Percentiles rank a stretch among this genome's conserved stretches.
These are phyloP conservation scores for Apiospora hydei DNA, from an alignment of 2,329 filamentous ascomycete genomes.

Conservation along the genomic window DNA sequence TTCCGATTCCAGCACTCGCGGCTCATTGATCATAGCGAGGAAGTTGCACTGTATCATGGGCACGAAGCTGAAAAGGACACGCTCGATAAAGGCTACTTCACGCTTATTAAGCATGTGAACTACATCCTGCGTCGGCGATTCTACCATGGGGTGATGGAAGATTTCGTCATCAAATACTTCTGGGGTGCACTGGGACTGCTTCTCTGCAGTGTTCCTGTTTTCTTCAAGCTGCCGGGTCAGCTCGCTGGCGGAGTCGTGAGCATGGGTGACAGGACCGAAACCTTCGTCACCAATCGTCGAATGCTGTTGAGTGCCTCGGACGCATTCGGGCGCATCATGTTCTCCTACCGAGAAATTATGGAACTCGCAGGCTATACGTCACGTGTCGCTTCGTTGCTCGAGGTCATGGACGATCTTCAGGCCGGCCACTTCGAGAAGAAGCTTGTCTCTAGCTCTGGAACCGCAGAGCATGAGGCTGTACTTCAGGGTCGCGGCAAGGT, in stretches of 20 bases:
- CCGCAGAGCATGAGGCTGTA: constrained; percentile 81
- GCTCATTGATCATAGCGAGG: constrained; percentile 94
- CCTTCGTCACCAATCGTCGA: constrained; percentile 91
- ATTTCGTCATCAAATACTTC: constrained; percentile 99
- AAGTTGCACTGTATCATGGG: constrained; percentile 89
- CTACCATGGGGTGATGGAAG: constrained; percentile 99
- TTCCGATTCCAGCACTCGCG: constrained; percentile 95
- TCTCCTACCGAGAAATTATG: constrained; percentile 96
- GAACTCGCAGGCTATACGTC: constrained; percentile 96
- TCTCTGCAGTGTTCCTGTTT: constrained; percentile 93
- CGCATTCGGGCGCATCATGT: constrained; percentile 95
- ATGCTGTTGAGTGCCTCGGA: constrained; percentile 94
- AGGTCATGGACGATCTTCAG: constrained; percentile 94
- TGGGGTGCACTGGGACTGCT: constrained; percentile 94
- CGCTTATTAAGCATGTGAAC: constrained; percentile 98
- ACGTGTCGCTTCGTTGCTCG: constrained; percentile 85
- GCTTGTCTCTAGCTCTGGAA: constrained; percentile 86
- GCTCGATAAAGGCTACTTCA: constrained; percentile 98
- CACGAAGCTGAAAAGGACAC: constrained; percentile 96
- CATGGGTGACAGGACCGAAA: constrained; percentile 76
- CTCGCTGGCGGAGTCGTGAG: constrained; percentile 54
- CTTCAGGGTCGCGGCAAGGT: constrained; percentile 83
- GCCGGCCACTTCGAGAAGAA: constrained; percentile 95
- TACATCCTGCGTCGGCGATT: constrained; percentile 88
- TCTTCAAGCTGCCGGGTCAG: constrained; percentile 87